Evolutionary conservation across 176 grass and related monocot genomes (phyloP), one percentile per base, ranked within the genome.

Genomic region (Melocanna baccifera): DNA sequence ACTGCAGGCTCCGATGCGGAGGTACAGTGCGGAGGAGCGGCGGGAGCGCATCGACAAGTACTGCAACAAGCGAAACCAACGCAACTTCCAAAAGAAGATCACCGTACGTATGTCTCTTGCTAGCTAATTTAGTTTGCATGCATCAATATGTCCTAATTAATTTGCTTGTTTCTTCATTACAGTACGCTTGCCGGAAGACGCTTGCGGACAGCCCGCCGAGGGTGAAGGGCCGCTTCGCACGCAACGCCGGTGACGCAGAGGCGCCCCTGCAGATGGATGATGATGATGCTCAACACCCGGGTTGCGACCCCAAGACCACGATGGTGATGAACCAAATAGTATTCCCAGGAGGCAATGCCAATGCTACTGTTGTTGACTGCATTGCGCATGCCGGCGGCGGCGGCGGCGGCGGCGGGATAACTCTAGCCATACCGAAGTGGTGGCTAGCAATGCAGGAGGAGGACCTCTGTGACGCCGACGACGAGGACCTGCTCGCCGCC

Each of bases 11-110:
- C 26, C 78, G 46, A 41, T 0, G 61, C 53, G 0, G 22, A 76
- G 89, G 77, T 97, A 91, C 82, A 97, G 64, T 26, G 70, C 89
- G 16, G 91, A 90, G 85, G 94, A 94, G 88, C 86, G 94, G 81
- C 93, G 90, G 81, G 94, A 97, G 71, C 89, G 86, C 83, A 91
- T 97, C 64, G 92, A 92, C 47, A 94, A 92, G 78, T 97, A 97
- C 80, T 78, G 90, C 46, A 91, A 74, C 88, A 97, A 94, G 84
- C 92, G 94, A 81, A 97, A 89, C 74, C 92, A 89, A 0, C 93
- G 94, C 77, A 97, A 97, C 70, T 97, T 97, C 86, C 86, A 94
- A 10, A 97, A 94, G 88, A 94, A 97, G 80, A 97, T 97, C 84
- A 97, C 95, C 36, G 93, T 96, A 74, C 50, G 79, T 62, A 0